These are phyloP conservation scores for Chalaropsis thielavioides DNA, from an alignment of 2,329 filamentous ascomycete genomes.

Conservation along the genomic window DNA sequence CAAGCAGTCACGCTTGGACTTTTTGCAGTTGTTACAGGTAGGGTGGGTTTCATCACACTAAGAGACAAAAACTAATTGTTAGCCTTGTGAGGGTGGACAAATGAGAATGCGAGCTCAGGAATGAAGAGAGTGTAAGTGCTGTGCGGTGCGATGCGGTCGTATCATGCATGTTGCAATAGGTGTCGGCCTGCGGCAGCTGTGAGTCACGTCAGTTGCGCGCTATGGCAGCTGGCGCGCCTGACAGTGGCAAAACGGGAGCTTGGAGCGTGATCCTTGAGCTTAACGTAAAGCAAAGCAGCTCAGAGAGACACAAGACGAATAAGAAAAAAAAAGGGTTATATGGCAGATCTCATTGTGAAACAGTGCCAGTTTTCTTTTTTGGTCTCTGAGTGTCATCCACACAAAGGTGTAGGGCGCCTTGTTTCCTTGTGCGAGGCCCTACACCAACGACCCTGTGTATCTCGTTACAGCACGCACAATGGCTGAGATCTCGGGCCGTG, in stretches of 20 bases:
- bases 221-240: not conserved
- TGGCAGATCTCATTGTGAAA: not conserved
- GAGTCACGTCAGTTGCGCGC: not conserved
- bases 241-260: not conserved
- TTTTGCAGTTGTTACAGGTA: slow-evolving; percentile 77
- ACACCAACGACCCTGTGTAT: not conserved
- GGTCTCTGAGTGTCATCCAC: not conserved
- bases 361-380: not conserved
- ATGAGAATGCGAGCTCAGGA: not conserved
- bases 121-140: not conserved
- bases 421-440: not conserved
- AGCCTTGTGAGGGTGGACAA: slow-evolving; percentile 18
- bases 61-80: slow-evolving; percentile 19
- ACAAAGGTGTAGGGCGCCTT: not conserved
- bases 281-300: not conserved
- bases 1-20: slow-evolving; percentile 73
- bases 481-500: not conserved
- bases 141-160: slow-evolving; percentile 8
- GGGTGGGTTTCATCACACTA: slow-evolving; percentile 96
- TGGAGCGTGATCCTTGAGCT: not conserved
- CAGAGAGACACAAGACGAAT: too few relatives aligned
- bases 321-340: not conserved
- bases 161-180: slow-evolving; percentile 1
- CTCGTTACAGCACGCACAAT: not conserved
- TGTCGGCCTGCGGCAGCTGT: slow-evolving; percentile 10